Percentiles rank a stretch among this genome's conserved stretches.
Evolutionary conservation across 129 eudicot species (phyloP).

Genomic region (Ambrosia trifida): DNA sequence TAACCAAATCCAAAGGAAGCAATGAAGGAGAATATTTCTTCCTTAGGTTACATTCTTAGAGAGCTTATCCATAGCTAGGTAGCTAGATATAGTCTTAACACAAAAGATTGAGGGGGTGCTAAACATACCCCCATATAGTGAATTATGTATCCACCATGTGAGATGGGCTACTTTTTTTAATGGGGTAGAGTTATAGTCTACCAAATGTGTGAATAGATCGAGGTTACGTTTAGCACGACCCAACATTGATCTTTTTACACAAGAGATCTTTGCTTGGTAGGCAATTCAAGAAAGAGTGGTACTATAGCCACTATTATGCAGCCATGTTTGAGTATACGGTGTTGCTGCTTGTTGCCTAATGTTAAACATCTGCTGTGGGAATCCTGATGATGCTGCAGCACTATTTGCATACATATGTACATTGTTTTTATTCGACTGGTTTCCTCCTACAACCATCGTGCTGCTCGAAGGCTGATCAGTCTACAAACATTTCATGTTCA

Average conservation of each 20-base stretch:
- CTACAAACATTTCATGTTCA: constrained; percentile 10
- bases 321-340: constrained; percentile 60
- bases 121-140: too few species aligned
- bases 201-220: too few species aligned
- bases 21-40: constrained; percentile 21
- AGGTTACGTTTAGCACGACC: too few species aligned
- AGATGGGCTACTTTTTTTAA: too few species aligned
- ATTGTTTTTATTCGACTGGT: constrained; percentile 25
- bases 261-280: neutral
- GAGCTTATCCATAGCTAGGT: constrained; percentile 26
- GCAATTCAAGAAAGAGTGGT: constrained; percentile 47
- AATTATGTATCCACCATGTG: too few species aligned
- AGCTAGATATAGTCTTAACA: constrained; percentile 13
- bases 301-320: constrained; percentile 55
- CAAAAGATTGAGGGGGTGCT: constrained; percentile 5
- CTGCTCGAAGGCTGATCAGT: constrained; percentile 48
- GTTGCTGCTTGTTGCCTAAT: constrained; percentile 40
- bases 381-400: constrained; percentile 99
- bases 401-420: constrained; percentile 43
- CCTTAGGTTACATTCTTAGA: constrained; percentile 13
- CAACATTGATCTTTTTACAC: constrained; percentile 9
- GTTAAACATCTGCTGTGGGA: constrained; percentile 58
- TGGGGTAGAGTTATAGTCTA: too few species aligned
- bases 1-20: constrained; percentile 18
- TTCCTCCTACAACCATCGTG: constrained; percentile 39